A percentile compares a stretch with the other conserved stretches of the same genome.
Evolutionary conservation across 371 early-diverging fungal species (phyloP).

Genomic region (Mycotypha africana): DNA sequence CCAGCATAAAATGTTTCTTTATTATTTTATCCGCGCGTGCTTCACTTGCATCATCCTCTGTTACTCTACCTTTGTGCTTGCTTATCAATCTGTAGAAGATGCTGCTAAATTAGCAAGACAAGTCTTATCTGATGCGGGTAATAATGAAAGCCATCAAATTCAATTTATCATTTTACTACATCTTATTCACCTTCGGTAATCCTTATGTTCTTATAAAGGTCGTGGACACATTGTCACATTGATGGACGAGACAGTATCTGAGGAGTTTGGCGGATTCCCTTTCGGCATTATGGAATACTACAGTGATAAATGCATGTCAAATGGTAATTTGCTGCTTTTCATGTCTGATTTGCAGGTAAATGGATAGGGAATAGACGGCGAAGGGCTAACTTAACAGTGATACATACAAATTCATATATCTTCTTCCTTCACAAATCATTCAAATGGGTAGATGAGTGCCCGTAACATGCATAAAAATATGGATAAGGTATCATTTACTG

Average conservation of each 20-base stretch:
- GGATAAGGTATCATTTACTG: slow-evolving; percentile 21
- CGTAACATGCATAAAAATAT: slow-evolving; percentile 27
- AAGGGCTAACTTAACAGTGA: slow-evolving; percentile 11
- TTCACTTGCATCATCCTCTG: too few species aligned
- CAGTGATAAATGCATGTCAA: slow-evolving; percentile 34
- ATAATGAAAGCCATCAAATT: neutral
- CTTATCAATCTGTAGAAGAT: slow-evolving; percentile 14
- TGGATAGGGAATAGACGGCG: too few species aligned
- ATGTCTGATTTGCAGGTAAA: slow-evolving; percentile 46
- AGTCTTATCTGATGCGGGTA: slow-evolving; percentile 25
- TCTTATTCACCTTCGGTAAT: neutral
- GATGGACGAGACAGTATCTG: slow-evolving; percentile 41
- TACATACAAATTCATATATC: neutral
- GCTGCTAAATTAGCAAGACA: slow-evolving; percentile 23
- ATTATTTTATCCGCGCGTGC: too few species aligned
- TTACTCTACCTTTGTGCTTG: too few species aligned
- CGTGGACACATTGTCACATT: slow-evolving; percentile 5
- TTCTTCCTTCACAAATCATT: too few species aligned
- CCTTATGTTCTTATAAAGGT: neutral
- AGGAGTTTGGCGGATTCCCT: slow-evolving; percentile 32
- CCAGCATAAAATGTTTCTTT: too few species aligned
- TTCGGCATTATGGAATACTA: slow-evolving; percentile 57
- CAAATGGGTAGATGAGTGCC: slow-evolving; percentile 26
- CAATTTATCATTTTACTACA: slow-evolving; percentile 8
- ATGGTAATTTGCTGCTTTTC: slow-evolving; percentile 42